Conservation (phyloP, 2,329 filamentous ascomycete species). For the Aspergillus arachidicola region DNA sequence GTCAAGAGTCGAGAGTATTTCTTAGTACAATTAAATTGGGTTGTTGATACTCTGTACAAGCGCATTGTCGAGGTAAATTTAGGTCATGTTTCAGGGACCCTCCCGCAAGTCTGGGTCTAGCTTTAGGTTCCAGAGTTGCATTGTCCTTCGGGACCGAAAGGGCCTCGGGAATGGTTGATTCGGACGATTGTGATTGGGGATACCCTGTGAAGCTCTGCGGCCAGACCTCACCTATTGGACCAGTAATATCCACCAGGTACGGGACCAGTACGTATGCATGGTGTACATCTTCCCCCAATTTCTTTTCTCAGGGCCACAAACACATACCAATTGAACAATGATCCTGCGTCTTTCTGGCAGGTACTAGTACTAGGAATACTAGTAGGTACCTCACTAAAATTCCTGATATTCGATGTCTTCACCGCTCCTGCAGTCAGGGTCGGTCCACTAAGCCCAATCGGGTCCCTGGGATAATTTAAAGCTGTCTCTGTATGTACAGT, state of each 20-base stretch:
- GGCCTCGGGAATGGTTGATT: slow-evolving; percentile 11
- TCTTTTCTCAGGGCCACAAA: not conserved
- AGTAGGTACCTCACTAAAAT: not conserved
- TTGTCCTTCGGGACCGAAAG: slow-evolving; percentile 6
- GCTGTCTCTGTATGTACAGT: not conserved
- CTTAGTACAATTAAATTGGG: not conserved
- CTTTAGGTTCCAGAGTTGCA: not conserved
- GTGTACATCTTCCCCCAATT: not conserved
- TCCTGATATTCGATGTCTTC: not conserved
- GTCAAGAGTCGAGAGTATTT: not conserved
- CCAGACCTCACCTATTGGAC: not conserved
- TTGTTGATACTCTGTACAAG: not conserved
- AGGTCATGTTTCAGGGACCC: slow-evolving; percentile 27
- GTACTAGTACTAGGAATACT: not conserved
- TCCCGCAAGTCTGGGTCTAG: slow-evolving; percentile 11
- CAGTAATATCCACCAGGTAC: slow-evolving; percentile 2
- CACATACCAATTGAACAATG: not conserved
- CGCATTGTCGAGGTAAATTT: not conserved
- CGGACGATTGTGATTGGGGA: slow-evolving; percentile 5
- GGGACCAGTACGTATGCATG: slow-evolving; percentile 4
- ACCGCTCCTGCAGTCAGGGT: slow-evolving; percentile 1
- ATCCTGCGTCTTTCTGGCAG: not conserved
- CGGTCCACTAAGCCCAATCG: slow-evolving; percentile 4
- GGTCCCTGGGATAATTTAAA: not conserved
- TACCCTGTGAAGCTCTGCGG: slow-evolving; percentile 1